Percentiles rank a stretch among this genome's conserved stretches.
phyloP scores from a whole-genome alignment of 2,329 filamentous ascomycete genomes.

The Fusarium sp. region DNA sequence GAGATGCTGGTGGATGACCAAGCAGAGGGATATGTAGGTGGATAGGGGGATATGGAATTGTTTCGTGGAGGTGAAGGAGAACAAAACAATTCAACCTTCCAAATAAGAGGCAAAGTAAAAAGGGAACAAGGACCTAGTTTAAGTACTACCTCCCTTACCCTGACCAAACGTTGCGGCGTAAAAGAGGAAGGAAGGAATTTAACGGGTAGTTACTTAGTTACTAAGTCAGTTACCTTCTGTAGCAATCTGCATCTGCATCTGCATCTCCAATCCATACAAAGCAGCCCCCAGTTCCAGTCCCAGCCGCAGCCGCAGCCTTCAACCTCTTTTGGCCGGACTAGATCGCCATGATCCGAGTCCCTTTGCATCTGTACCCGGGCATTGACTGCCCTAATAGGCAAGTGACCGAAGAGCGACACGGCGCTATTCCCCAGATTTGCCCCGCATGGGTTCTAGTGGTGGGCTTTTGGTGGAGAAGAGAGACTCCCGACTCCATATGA shows the following conservation, averaged over 20 bases:
- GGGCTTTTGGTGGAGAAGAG: constrained; percentile 19
- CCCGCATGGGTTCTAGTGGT: constrained; percentile 39
- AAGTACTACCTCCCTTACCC: constrained; percentile 39
- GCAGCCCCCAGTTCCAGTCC: background rate
- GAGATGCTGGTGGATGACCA: background rate
- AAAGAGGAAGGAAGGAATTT: constrained; percentile 23
- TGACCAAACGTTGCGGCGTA: constrained; percentile 18
- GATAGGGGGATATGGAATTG: constrained; percentile 3
- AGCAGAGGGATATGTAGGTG: too few relatives aligned
- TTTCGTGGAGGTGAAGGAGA: constrained; percentile 23
- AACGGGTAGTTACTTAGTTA: constrained; percentile 5
- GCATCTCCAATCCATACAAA: background rate
- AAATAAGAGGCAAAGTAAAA: background rate
- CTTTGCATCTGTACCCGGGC: constrained; percentile 48
- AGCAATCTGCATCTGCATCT: constrained; percentile 5
- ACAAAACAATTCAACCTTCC: constrained; percentile 33
- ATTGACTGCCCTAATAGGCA: constrained; percentile 46
- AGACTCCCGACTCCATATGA: constrained; percentile 16
- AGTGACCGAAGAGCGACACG: constrained; percentile 41
- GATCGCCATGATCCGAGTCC: constrained; percentile 47
- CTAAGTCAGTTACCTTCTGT: background rate
- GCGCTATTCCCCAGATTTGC: constrained; percentile 50
- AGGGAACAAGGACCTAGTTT: constrained; percentile 40
- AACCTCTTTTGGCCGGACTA: constrained; percentile 31
- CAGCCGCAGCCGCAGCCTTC: constrained; percentile 19